Conservation (phyloP, 257 asterid genomes). For the Fraxinus americana region DNA sequence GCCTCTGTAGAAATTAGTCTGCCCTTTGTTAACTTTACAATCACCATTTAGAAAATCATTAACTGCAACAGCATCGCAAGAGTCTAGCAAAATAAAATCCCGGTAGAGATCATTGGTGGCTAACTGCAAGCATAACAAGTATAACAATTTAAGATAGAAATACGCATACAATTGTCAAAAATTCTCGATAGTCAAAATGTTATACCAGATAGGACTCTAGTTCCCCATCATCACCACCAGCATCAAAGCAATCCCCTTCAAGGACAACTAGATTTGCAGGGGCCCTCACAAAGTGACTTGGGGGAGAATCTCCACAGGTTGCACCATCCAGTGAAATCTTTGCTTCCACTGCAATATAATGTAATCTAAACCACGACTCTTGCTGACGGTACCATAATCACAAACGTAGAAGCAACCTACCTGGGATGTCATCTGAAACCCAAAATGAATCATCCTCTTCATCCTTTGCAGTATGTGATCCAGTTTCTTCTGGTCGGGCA, state of each 20-base stretch:
- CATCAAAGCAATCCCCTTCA: constrained; percentile 96
- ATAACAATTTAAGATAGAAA: constrained; percentile 19
- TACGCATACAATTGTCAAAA: constrained; percentile 3
- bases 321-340: constrained; percentile 62
- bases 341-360: constrained; percentile 63
- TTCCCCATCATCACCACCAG: constrained; percentile 77
- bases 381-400: constrained; percentile 16
- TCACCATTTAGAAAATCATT: constrained; percentile 50
- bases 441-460: constrained; percentile 69
- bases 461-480: constrained; percentile 39
- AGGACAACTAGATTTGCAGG: constrained; percentile 95
- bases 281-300: constrained; percentile 59
- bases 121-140: constrained; percentile 55
- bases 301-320: constrained; percentile 40
- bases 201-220: constrained; percentile 94
- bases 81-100: constrained; percentile 81
- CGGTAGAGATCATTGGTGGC: constrained; percentile 80
- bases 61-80: constrained; percentile 71
- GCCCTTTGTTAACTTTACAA: constrained; percentile 49
- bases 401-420: constrained; percentile 42
- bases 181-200: constrained; percentile 12
- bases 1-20: constrained; percentile 37
- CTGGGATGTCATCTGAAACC: constrained; percentile 80
- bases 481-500: constrained; percentile 41
- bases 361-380: constrained; percentile 23